Percentiles rank a stretch among this genome's conserved stretches.
Evolutionary conservation across 2,329 filamentous ascomycete species (phyloP).

Genomic region (Colletotrichum horii): DNA sequence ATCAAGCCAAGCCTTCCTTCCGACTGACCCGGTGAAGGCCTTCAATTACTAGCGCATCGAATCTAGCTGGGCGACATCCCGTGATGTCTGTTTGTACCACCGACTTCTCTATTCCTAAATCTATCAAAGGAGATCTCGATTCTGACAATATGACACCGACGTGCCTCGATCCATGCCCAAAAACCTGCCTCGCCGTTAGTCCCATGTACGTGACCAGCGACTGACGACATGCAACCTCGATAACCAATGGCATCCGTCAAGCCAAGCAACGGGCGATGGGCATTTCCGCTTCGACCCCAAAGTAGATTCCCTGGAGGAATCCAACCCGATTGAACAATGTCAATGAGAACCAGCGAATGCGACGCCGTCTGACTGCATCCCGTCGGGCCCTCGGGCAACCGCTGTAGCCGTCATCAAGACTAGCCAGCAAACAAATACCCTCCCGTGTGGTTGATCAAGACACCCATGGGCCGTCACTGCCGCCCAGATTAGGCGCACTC

Average conservation of each 20-base stretch:
- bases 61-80: background rate
- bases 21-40: background rate
- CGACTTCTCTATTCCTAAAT: background rate
- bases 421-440: background rate
- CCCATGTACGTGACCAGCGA: background rate
- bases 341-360: background rate
- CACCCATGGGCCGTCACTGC: background rate
- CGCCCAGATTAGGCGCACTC: background rate
- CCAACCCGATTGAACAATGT: background rate
- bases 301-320: background rate
- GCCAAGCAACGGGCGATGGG: background rate
- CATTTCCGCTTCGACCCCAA: background rate
- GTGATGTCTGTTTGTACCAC: background rate
- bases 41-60: background rate
- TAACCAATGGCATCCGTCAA: background rate
- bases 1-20: background rate
- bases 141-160: background rate
- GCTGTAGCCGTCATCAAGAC: background rate
- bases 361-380: background rate
- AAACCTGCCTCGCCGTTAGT: background rate
- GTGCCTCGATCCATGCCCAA: background rate
- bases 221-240: background rate
- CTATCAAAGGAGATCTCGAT: background rate
- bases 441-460: background rate
- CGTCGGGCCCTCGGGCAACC: background rate